Evolutionary conservation across 441 rosid species (phyloP).

Genomic region (Aleurites moluccanus): DNA sequence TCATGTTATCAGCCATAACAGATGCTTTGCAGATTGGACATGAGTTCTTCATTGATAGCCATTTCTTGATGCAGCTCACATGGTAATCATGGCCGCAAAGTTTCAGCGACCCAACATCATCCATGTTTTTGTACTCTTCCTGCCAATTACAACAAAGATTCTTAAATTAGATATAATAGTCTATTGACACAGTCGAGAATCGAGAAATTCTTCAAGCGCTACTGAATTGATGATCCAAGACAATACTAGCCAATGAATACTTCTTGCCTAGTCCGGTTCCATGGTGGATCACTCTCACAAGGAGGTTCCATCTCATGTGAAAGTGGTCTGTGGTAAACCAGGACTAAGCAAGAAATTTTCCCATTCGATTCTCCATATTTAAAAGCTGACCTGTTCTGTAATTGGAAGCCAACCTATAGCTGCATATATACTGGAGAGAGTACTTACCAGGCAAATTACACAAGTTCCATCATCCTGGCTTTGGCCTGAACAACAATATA

Average conservation of each 20-base stretch:
- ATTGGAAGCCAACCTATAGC: not conserved
- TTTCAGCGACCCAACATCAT: conserved; percentile 54
- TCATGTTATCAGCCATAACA: conserved; percentile 40
- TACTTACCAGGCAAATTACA: conserved; percentile 83
- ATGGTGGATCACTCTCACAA: not conserved
- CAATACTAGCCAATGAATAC: no score
- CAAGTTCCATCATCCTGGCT: conserved; percentile 56
- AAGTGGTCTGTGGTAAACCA: not conserved
- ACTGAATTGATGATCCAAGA: not conserved
- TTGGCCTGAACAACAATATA: conserved; percentile 40
- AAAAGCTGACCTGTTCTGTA: not conserved
- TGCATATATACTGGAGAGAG: not conserved
- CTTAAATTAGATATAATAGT: not conserved
- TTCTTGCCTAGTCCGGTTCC: not conserved
- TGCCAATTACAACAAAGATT: conserved; percentile 24
- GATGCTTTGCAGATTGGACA: conserved; percentile 91
- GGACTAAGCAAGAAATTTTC: not conserved
- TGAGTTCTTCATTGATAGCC: conserved; percentile 80
- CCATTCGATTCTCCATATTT: not conserved
- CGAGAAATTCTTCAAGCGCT: not conserved
- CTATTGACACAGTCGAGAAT: not conserved
- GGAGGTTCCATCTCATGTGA: not conserved
- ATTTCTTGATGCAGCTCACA: conserved; percentile 72
- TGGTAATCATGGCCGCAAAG: conserved; percentile 79
- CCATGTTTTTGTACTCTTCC: conserved; percentile 76